Conservation (phyloP, 345 rosid species). For the Rhizophora mangle region DNA sequence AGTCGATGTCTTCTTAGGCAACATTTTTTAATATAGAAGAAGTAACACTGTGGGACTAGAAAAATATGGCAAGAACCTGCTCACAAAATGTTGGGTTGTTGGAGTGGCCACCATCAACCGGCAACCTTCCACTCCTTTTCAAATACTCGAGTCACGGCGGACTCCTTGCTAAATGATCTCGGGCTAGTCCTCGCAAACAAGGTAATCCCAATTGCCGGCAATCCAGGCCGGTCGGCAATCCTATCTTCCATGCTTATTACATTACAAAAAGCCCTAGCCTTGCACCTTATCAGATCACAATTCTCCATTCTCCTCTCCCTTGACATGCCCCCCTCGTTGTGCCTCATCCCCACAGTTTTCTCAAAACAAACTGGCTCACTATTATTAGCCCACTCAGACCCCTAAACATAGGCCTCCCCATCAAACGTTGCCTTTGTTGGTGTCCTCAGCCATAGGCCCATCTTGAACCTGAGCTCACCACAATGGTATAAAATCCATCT, state of each 20-base stretch:
- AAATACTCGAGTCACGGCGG: constrained; percentile 43
- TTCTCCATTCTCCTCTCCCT: constrained; percentile 57
- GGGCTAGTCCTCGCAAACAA: constrained; percentile 65
- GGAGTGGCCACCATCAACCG: constrained; percentile 58
- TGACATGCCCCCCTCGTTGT: constrained; percentile 75
- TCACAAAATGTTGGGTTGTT: constrained; percentile 63
- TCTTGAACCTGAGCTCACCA: constrained; percentile 61
- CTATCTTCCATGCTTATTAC: constrained; percentile 28
- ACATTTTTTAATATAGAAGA: too few species aligned
- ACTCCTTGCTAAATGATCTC: constrained; percentile 66
- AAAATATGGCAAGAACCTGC: constrained; percentile 36
- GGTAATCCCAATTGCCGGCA: constrained; percentile 49
- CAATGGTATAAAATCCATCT: constrained; percentile 69
- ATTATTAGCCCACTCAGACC: constrained; percentile 27
- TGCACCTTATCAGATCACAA: constrained; percentile 56
- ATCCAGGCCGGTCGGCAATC: neutral
- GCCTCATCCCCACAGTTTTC: constrained; percentile 78
- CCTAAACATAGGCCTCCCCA: constrained; percentile 26
- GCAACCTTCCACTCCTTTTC: constrained; percentile 47
- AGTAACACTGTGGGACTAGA: neutral
- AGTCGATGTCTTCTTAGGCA: too few species aligned
- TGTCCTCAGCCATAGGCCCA: constrained; percentile 47
- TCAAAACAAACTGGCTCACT: constrained; percentile 54
- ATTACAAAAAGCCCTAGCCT: constrained; percentile 52
- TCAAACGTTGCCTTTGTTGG: constrained; percentile 47